Conservation (phyloP, 2,329 filamentous ascomycete species). For the Aspergillus luchuensis region DNA sequence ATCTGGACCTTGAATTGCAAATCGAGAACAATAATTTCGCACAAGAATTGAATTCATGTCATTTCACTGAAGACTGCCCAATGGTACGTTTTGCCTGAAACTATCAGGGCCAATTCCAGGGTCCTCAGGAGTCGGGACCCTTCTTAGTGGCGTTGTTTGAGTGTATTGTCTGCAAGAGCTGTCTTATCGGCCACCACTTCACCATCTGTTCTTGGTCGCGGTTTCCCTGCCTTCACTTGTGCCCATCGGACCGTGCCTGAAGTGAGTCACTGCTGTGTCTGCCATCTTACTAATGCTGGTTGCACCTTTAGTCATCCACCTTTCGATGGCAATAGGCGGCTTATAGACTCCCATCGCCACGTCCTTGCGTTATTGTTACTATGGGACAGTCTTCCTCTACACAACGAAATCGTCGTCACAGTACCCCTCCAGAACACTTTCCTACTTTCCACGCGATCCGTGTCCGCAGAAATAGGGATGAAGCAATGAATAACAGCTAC, state of each 20-base stretch:
- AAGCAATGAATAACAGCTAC: conserved; percentile 37
- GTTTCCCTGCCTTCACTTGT: neutral
- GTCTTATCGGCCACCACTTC: conserved; percentile 8
- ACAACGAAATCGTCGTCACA: conserved; percentile 39
- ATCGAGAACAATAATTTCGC: neutral
- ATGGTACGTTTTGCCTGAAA: conserved; percentile 20
- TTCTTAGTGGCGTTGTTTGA: conserved; percentile 7
- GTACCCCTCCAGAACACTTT: conserved; percentile 26
- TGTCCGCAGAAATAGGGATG: conserved; percentile 34
- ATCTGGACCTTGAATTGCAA: neutral
- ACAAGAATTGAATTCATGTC: neutral
- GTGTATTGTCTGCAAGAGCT: conserved; percentile 11
- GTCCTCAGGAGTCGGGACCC: neutral
- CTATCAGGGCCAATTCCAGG: neutral
- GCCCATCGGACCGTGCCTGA: neutral
- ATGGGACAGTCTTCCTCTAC: conserved; percentile 50
- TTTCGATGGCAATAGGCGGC: conserved; percentile 35
- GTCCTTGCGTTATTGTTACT: conserved; percentile 31
- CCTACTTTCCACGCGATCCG: conserved; percentile 24
- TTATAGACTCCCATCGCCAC: conserved; percentile 28
- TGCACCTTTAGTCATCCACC: conserved; percentile 25
- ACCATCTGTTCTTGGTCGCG: neutral
- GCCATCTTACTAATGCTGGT: conserved; percentile 24
- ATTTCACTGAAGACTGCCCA: conserved; percentile 13
- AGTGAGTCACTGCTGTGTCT: conserved; percentile 4